Evolutionary conservation across 495 filamentous ascomycete species (phyloP).

Genomic region (Xylaria grammica): DNA sequence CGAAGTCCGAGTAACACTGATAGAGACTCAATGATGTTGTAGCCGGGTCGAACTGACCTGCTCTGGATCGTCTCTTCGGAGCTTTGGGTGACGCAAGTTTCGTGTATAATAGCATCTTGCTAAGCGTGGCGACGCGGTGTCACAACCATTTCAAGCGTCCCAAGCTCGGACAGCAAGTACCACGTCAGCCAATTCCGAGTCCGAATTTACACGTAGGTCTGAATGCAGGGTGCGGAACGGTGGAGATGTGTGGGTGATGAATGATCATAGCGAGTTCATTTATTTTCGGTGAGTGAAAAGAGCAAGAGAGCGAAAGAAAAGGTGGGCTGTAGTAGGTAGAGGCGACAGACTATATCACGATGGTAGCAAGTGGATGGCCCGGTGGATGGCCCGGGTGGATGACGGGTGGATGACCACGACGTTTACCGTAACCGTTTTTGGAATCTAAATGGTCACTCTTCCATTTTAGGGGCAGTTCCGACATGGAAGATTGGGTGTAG

Average conservation of each 20-base stretch:
- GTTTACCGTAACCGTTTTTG: slow-evolving; percentile 19
- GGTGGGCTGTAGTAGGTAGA: slow-evolving; percentile 11
- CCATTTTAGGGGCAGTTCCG: slow-evolving; percentile 17
- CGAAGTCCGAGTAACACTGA: slow-evolving; percentile 5
- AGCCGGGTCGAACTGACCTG: slow-evolving; percentile 53
- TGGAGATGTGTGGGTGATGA: slow-evolving; percentile 7
- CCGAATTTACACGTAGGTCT: neutral
- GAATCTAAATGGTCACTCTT: neutral
- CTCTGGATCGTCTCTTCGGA: slow-evolving; percentile 65
- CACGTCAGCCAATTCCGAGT: neutral
- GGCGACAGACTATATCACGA: slow-evolving; percentile 13
- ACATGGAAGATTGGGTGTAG: neutral
- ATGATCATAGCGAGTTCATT: slow-evolving; percentile 4
- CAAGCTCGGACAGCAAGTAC: slow-evolving; percentile 4
- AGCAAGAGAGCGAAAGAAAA: slow-evolving; percentile 6
- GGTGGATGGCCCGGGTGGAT: too few species aligned
- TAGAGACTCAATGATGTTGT: neutral
- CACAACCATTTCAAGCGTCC: slow-evolving; percentile 15
- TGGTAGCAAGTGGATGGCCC: neutral
- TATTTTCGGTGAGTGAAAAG: slow-evolving; percentile 4
- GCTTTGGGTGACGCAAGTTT: slow-evolving; percentile 61
- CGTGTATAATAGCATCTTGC: slow-evolving; percentile 63
- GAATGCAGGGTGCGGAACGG: neutral
- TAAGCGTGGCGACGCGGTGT: slow-evolving; percentile 15
- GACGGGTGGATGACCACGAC: neutral